phyloP scores from a whole-genome alignment of 2,329 filamentous ascomycete genomes.

The Clonostachys byssicola region DNA sequence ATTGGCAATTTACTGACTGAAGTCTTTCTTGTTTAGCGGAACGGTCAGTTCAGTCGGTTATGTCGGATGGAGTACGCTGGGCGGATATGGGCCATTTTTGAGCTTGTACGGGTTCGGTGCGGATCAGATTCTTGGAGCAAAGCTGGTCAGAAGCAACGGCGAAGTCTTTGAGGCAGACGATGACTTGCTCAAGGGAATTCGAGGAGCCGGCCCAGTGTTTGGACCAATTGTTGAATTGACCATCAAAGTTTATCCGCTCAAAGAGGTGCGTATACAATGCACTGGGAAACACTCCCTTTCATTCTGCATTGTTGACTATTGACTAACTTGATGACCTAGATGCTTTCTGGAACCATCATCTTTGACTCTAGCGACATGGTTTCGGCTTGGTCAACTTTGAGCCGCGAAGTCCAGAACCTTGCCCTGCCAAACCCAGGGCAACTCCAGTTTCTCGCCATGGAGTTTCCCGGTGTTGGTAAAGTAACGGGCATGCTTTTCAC shows the following conservation, averaged over 20 bases:
- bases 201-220: constrained; percentile 16
- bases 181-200: constrained; percentile 16
- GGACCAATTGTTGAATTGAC: constrained; percentile 16
- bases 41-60: constrained; percentile 16
- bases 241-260: constrained; percentile 13
- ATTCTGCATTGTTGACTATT: too few relatives aligned
- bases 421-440: neutral
- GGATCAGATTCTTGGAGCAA: constrained; percentile 27
- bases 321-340: too few relatives aligned
- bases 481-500: neutral
- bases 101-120: constrained; percentile 21
- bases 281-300: too few relatives aligned
- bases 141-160: constrained; percentile 16
- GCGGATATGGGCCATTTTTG: constrained; percentile 25
- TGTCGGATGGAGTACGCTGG: constrained; percentile 25
- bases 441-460: neutral
- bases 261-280: neutral
- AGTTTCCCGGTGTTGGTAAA: constrained; percentile 1
- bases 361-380: too few relatives aligned
- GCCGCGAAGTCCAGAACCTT: too few relatives aligned
- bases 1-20: too few relatives aligned
- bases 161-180: constrained; percentile 16
- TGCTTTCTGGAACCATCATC: too few relatives aligned
- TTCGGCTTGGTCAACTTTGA: too few relatives aligned
- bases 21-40: too few relatives aligned